Evolutionary conservation across 208 protist species (phyloP), one percentile per base, ranked within the genome.

Genomic region (Crithidia sp.): DNA sequence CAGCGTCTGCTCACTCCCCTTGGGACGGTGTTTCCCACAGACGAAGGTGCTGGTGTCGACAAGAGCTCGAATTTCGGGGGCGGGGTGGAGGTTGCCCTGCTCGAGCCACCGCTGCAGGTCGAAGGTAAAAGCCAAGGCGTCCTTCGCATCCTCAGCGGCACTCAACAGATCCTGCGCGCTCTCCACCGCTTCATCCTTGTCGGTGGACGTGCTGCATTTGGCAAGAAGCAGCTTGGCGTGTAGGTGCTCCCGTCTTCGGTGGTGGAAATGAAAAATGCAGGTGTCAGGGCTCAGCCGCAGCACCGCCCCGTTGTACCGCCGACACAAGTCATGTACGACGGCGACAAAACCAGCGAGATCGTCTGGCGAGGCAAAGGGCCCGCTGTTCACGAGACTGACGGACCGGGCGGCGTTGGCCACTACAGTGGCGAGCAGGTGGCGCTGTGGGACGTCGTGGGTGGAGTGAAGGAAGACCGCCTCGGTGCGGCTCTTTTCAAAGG

Each of bases 1-100:
- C 44, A 71, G 70, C 16, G 54, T 76, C 49, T 71, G 67, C 28
- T 59, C 55, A 56, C 61, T 56, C 52, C 54, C 61, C 14, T 50
- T n/a, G 28, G 59, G 44, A 59, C 67, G 17, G 58, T 67, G 58
- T 17, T 61, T 57, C 13, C 77, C 63, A 41, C 67, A 72, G 28
- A 44, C 49, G 50, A 82, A 78, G 45, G 44, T 56, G 47, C 52
- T 68, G 17, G 77, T 79, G 72, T 82, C 77, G 39, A 75, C 56
- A 49, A 82, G 71, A 45, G 17, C 28, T 7, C 56, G 54, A 45
- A 76, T 52, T 58, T 78, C 64, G 0, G 66, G 67, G 14, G 67
- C 53, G 8, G 53, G 16, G 10, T 17, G 14, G 5, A 17, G 7
- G 9, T 41, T 43, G 10, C 13, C 12, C 16, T 3, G 3, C 17